Percentiles rank a stretch among this genome's conserved stretches.
These are phyloP conservation scores for Pisolithus marmoratus DNA, from an alignment of 768 basidiomycete genomes.

Conservation along the genomic window DNA sequence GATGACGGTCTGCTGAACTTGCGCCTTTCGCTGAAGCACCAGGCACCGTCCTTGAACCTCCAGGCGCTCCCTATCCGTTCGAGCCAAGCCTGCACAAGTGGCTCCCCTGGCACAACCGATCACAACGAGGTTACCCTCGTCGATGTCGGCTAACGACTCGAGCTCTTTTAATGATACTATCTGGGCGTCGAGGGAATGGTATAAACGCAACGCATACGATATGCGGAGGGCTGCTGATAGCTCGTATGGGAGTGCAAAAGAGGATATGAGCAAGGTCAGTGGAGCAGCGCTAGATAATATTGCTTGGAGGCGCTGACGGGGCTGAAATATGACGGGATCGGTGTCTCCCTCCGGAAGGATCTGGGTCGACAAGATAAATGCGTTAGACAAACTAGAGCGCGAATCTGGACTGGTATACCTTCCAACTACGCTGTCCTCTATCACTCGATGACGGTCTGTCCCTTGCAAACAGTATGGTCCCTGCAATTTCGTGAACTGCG, in stretches of 20 bases:
- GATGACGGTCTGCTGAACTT: conserved; percentile 18
- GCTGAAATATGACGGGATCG: conserved; percentile 13
- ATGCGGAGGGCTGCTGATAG: conserved; percentile 58
- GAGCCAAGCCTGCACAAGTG: conserved; percentile 31
- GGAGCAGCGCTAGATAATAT: conserved; percentile 53
- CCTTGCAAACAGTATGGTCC: conserved; percentile 9
- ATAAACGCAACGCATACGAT: conserved; percentile 59
- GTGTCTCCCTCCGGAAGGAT: not conserved
- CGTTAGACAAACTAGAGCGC: not conserved
- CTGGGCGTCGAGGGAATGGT: conserved; percentile 64
- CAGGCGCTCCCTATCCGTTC: conserved; percentile 9
- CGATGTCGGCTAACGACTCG: conserved; percentile 27
- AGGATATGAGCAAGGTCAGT: conserved; percentile 52
- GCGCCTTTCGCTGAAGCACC: conserved; percentile 8
- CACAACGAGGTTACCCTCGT: conserved; percentile 51
- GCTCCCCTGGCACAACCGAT: conserved; percentile 40
- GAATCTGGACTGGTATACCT: conserved; percentile 10
- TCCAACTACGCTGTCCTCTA: conserved; percentile 12
- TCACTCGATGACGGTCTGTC: not conserved
- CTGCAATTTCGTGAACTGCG: not conserved
- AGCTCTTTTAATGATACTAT: conserved; percentile 40
- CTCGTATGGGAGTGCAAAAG: conserved; percentile 27
- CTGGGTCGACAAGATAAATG: not conserved
- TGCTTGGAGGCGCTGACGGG: conserved; percentile 56
- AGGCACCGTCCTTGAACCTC: conserved; percentile 15